Percentiles rank a stretch among this genome's conserved stretches.
Evolutionary conservation across 2,329 filamentous ascomycete genomes (phyloP).

Genomic region (Microthyrium microscopicum): DNA sequence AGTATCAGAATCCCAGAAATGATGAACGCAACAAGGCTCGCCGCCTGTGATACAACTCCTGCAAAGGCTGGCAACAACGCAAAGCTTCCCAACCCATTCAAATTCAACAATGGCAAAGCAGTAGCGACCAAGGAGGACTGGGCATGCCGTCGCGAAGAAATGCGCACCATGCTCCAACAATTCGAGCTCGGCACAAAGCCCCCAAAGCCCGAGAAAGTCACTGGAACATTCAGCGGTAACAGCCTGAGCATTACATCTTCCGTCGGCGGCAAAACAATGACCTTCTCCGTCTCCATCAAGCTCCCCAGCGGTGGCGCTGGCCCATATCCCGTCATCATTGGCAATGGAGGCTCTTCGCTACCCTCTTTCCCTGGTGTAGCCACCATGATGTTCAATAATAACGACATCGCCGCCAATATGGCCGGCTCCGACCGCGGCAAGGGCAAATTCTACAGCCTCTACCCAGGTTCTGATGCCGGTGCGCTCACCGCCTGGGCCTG

Average conservation of each 20-base stretch:
- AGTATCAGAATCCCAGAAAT: too few species aligned
- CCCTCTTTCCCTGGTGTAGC: constrained; percentile 38
- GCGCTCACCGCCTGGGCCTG: constrained; percentile 40
- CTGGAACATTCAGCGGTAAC: constrained; percentile 16
- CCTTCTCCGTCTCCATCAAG: constrained; percentile 20
- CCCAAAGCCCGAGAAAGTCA: constrained; percentile 18
- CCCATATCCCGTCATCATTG: constrained; percentile 41
- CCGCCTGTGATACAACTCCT: too few species aligned
- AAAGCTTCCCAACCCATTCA: too few species aligned
- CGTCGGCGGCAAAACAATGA: constrained; percentile 19
- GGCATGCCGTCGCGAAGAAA: constrained; percentile 21
- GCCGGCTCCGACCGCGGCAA: too few species aligned
- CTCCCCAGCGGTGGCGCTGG: constrained; percentile 25
- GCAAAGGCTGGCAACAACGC: too few species aligned
- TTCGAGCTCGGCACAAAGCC: constrained; percentile 23
- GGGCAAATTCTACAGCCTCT: constrained; percentile 28
- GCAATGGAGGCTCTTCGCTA: constrained; percentile 37
- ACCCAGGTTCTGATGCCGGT: constrained; percentile 31
- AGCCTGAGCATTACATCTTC: constrained; percentile 20
- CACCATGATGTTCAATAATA: constrained; percentile 42
- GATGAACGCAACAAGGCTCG: too few species aligned
- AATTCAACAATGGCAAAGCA: constrained; percentile 17
- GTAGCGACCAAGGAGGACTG: constrained; percentile 20
- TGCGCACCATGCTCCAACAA: constrained; percentile 19
- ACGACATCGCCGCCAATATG: constrained; percentile 40